These are phyloP conservation scores for Colletotrichum aenigma DNA, from an alignment of 2,329 filamentous ascomycete species.

Conservation along the genomic window DNA sequence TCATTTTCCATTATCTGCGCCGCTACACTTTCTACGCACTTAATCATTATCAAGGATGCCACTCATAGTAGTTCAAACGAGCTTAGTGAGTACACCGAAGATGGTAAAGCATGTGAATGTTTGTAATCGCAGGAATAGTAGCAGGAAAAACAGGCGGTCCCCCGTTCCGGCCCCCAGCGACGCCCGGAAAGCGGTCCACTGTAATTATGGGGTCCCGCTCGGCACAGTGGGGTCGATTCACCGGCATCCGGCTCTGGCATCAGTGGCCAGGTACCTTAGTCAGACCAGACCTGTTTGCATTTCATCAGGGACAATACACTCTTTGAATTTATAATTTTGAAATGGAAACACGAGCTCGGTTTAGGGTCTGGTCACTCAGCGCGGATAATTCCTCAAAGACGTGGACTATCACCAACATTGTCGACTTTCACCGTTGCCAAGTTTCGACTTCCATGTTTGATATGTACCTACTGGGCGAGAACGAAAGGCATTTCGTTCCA, in stretches of 20 bases:
- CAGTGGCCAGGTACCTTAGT: background rate
- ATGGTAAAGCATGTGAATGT: rapidly evolving
- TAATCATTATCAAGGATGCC: too few species aligned
- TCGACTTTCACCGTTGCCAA: background rate
- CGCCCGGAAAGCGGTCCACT: background rate
- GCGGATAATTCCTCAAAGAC: background rate
- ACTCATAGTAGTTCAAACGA: rapidly evolving
- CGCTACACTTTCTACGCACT: background rate
- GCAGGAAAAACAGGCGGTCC: background rate
- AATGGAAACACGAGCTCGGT: background rate
- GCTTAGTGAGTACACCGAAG: too few species aligned
- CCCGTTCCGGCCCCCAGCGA: background rate
- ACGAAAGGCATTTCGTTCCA: background rate
- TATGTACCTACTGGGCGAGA: background rate
- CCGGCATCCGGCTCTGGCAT: background rate
- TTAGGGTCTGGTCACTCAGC: background rate
- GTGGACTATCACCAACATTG: rapidly evolving
- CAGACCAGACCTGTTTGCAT: background rate
- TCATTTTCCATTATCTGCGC: background rate
- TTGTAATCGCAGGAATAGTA: background rate
- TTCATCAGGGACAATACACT: background rate
- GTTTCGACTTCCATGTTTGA: background rate
- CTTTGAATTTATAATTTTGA: rapidly evolving
- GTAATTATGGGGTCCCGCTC: background rate
- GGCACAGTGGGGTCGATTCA: background rate